phyloP scores from a whole-genome alignment of 306 rosid genomes.

The Spatholobus suberectus region DNA sequence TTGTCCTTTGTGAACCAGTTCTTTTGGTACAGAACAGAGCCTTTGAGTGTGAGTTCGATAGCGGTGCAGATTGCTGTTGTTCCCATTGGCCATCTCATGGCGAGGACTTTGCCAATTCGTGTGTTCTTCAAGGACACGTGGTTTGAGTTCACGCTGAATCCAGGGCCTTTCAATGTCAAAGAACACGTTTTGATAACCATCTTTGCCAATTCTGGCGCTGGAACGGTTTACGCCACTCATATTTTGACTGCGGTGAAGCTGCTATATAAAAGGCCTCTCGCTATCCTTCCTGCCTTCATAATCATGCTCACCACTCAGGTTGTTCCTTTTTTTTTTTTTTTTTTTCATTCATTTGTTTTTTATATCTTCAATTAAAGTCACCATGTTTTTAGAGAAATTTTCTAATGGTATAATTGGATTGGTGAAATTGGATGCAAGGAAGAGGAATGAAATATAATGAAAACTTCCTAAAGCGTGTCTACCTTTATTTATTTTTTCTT shows the following conservation, averaged over 20 bases:
- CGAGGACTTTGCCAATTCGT: background rate
- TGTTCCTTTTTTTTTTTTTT: no score
- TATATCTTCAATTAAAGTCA: no score
- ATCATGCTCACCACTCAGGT: conserved; percentile 74
- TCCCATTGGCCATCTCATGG: background rate
- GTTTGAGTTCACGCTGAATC: background rate
- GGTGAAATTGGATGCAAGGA: no score
- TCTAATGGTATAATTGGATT: no score
- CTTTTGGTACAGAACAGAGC: background rate
- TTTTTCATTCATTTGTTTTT: no score
- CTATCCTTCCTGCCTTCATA: conserved; percentile 62
- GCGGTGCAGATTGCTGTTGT: background rate
- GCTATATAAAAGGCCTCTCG: conserved; percentile 53
- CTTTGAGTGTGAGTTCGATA: background rate
- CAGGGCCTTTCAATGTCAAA: background rate
- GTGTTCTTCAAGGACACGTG: background rate
- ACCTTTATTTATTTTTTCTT: background rate
- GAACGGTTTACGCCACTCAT: conserved; percentile 69
- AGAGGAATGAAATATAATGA: no score
- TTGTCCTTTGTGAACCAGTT: background rate
- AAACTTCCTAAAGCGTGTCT: conserved; percentile 10
- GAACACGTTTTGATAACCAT: conserved; percentile 12
- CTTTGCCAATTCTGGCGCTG: conserved; percentile 23
- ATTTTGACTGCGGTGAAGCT: conserved; percentile 71
- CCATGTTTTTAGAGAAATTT: no score